Base-by-base conservation (phyloP, 1,139 yeast genomes). In the Zygoascus sp. region DNA sequence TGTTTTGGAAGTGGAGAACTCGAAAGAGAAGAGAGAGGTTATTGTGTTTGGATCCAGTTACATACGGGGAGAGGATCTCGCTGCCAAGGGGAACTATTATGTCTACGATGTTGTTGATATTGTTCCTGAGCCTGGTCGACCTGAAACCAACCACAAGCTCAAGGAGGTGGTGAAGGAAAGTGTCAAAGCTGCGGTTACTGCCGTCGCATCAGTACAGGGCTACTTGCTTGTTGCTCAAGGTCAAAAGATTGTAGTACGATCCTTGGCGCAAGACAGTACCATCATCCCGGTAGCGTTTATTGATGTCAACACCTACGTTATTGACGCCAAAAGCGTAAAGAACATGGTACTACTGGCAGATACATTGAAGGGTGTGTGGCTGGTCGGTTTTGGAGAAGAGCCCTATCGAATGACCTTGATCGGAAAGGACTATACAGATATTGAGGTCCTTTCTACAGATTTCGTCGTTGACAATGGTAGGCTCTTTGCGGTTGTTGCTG, bases 231-330 rank as follows among this genome's bases (percentile, higher is more conserved):
- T 83, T 8, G 80, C 92, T 2, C 97, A 92, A 64, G 97, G 97
- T 2, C 96, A 88, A 63, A 87, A 89, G 63, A 53, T 68, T 3
- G 64, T 89, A 57, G 81, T 90, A 5, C 74, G 97, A 58, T 94
- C 86, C 63, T 73, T 89, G 42, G 92, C 83, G 56, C 90, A 83
- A 60, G 90, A 84, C 60, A 84, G 86, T 47, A 72, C 77, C 42
- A 82, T 85, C 13, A 89, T 82, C 55, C 97, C 98, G 0, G 97
- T 92, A 2, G 98, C 97, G 1, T 92, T 94, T 60, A 73, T 84
- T 49, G 97, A 92, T 62, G 79, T 90, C 21, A 80, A 92, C 2
- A 80, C 89, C 1, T 88, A 80, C 62, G 81, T 88, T 1, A 74
- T 85, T 11, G 95, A 86, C 54, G 77, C 88, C 21, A 90, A 90